Conservation (phyloP, 768 basidiomycete genomes). For the Coprinellus micaceus region DNA sequence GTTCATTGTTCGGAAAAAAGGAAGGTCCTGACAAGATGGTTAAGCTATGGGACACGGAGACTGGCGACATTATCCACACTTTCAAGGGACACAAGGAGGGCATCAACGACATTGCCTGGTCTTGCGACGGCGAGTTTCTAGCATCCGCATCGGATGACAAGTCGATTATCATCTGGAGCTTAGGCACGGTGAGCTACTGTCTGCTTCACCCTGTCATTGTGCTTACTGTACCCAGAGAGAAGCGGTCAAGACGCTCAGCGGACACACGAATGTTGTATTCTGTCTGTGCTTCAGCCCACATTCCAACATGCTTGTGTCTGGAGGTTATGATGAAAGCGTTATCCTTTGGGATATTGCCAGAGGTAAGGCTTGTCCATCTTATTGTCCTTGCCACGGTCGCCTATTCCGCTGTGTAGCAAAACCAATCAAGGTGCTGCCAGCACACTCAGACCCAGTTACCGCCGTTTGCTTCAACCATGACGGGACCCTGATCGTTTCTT, state of each 20-base stretch:
- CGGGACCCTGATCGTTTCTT: constrained; percentile 90
- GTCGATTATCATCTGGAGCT: constrained; percentile 80
- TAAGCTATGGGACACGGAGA: constrained; percentile 75
- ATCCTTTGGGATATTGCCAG: constrained; percentile 94
- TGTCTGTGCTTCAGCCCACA: constrained; percentile 90
- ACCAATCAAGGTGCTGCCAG: constrained; percentile 84
- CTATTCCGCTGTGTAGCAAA: constrained; percentile 47
- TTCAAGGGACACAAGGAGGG: constrained; percentile 75
- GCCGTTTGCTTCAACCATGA: constrained; percentile 92
- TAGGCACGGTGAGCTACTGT: constrained; percentile 50
- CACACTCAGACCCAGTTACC: constrained; percentile 96
- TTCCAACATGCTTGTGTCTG: constrained; percentile 88
- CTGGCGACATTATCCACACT: constrained; percentile 70
- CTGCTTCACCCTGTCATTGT: constrained; percentile 3
- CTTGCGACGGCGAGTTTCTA: constrained; percentile 72
- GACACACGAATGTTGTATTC: constrained; percentile 93
- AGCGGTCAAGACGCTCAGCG: constrained; percentile 62
- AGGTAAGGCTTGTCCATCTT: constrained; percentile 43
- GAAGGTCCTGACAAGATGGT: constrained; percentile 81
- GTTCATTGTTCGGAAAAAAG: constrained; percentile 32
- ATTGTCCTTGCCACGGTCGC: neutral
- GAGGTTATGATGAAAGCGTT: constrained; percentile 94
- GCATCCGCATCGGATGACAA: constrained; percentile 95
- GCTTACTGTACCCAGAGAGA: constrained; percentile 39
- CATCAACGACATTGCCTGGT: constrained; percentile 90